phyloP scores from a whole-genome alignment of 1,284 basidiomycete species.

The Ceratobasidium sp. region DNA sequence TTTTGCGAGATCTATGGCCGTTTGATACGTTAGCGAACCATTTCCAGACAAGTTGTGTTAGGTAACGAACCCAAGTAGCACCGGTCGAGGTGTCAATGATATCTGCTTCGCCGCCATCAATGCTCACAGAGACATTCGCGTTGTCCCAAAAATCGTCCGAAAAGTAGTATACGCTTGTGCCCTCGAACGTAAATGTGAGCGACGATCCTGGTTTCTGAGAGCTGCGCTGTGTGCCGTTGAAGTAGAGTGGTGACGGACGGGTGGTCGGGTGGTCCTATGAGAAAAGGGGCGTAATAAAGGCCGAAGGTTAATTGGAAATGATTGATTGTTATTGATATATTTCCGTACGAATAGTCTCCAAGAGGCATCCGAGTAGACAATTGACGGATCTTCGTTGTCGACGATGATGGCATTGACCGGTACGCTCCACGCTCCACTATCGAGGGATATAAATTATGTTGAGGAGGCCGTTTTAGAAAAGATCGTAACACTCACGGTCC shows the following conservation, averaged over 20 bases:
- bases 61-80: neutral
- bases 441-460: neutral
- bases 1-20: neutral
- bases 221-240: neutral
- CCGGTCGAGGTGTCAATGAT: neutral
- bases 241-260: neutral
- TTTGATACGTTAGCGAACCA: no score
- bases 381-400: neutral
- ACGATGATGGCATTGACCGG: neutral
- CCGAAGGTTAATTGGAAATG: no score
- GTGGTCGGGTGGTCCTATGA: neutral
- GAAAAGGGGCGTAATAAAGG: no score
- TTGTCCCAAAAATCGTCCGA: neutral
- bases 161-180: slow-evolving; percentile 24
- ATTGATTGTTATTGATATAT: no score
- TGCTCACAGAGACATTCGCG: neutral
- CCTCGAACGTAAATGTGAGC: slow-evolving; percentile 13
- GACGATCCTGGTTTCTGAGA: neutral
- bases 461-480: neutral
- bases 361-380: neutral
- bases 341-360: neutral
- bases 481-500: neutral
- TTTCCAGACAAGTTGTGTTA: no score
- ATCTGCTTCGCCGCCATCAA: slow-evolving; percentile 3
- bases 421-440: neutral